Base-by-base conservation (phyloP, 441 rosid genomes). In the Populus tomentosa region DNA sequence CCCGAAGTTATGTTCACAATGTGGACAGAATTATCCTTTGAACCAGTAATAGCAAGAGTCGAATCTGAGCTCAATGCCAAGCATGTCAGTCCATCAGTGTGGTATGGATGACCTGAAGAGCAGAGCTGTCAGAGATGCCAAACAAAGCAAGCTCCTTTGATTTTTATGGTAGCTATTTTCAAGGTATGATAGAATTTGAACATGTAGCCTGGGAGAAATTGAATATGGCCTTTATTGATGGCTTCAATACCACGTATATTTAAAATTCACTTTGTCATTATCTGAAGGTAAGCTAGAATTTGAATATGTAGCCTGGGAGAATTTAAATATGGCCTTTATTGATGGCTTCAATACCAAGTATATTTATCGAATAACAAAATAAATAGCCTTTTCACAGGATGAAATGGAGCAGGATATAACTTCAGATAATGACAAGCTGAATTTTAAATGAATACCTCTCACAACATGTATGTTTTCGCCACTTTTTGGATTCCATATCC, bases 401-500 rank as follows among this genome's bases (percentile, higher is more conserved):
- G 61, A 53, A 53, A 53, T 53, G 7, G 61, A 53, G 16, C 50
- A 42, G 50, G 61, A 53, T 16, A 53, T 53, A 53, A 16, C 33
- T 65, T 14, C 18, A 65, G 32, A 26, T 65, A 23, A 65, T 14
- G 32, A 24, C 2, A 67, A 74, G 1, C 11, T 16, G 4, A 72
- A 64, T 35, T 53, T 26, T 53, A 26, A 42, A 59, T 5, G 42
- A 35, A 42, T 90, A 83, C 98, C 97, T 91, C 83, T 86, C 38
- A 93, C 86, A n/a, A 89, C 89, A 84, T 91, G 97, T 74, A 87
- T 83, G 71, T 78, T 89, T 83, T 90, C 94, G 7, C 89, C 94
- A 84, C 89, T 89, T 79, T 74, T 95, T n/a, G 98, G 98, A 76
- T 95, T 90, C 98, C 97, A 93, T 38, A 94, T 84, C 71, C 96